A percentile compares a stretch with the other conserved stretches of the same genome.
Evolutionary conservation across 1,284 basidiomycete genomes (phyloP).

Genomic region (Fomitopsis schrenkii): DNA sequence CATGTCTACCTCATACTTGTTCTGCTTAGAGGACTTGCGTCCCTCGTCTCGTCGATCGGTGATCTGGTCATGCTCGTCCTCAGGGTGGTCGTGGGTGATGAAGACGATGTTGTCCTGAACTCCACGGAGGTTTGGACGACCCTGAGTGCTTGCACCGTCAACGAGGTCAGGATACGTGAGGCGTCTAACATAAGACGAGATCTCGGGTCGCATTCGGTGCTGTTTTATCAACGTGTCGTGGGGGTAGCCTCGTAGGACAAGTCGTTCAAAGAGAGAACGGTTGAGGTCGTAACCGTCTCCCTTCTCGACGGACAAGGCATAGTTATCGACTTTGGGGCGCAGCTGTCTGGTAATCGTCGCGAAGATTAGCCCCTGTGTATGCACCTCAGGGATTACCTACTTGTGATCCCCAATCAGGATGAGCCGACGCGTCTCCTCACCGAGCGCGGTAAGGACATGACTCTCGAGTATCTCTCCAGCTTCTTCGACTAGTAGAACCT

Average conservation of each 20-base stretch:
- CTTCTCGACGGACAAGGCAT: slow-evolving; percentile 58
- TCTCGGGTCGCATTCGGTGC: slow-evolving; percentile 70
- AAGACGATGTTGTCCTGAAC: slow-evolving; percentile 56
- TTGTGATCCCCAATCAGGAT: slow-evolving; percentile 70
- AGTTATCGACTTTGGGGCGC: slow-evolving; percentile 65
- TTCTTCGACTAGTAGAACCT: slow-evolving; percentile 61
- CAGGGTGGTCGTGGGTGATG: slow-evolving; percentile 52
- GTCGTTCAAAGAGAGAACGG: slow-evolving; percentile 59
- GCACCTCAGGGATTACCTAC: slow-evolving; percentile 31
- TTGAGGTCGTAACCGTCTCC: slow-evolving; percentile 64
- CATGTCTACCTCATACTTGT: slow-evolving; percentile 53
- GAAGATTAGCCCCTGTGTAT: background rate
- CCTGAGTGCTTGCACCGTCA: slow-evolving; percentile 45
- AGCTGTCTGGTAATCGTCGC: slow-evolving; percentile 43
- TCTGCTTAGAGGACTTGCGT: slow-evolving; percentile 52
- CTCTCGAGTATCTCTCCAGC: slow-evolving; percentile 69
- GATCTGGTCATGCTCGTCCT: slow-evolving; percentile 41
- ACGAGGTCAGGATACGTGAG: slow-evolving; percentile 62
- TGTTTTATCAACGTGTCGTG: slow-evolving; percentile 53
- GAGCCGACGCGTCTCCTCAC: slow-evolving; percentile 41
- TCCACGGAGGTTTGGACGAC: slow-evolving; percentile 48
- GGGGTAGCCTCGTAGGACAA: slow-evolving; percentile 58
- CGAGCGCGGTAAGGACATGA: slow-evolving; percentile 58
- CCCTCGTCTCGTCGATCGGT: slow-evolving; percentile 39
- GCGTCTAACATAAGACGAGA: slow-evolving; percentile 50